Conservation (phyloP, 306 rosid genomes). For the Ormosia emarginata region DNA sequence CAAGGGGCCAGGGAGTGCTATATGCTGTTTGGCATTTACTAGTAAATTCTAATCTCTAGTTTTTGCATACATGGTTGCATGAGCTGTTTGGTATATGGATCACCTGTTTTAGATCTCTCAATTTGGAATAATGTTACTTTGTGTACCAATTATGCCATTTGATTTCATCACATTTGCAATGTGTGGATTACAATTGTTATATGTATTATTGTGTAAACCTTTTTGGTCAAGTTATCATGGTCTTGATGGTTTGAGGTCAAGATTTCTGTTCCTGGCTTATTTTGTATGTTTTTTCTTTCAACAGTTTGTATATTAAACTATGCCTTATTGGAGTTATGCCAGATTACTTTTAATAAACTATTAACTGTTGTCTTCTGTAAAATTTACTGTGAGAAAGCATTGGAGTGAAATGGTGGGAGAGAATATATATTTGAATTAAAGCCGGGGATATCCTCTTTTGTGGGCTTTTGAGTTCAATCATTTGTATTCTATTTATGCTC, state of each 20-base stretch:
- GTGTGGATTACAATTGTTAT: background rate
- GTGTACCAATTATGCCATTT: background rate
- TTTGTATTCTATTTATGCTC: constrained; percentile 6
- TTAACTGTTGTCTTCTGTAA: background rate
- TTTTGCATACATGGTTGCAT: background rate
- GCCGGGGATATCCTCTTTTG: background rate
- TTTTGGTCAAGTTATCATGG: background rate
- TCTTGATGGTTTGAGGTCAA: background rate
- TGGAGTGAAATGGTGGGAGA: background rate
- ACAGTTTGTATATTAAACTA: background rate
- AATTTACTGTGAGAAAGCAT: background rate
- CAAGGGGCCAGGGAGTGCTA: background rate
- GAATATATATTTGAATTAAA: constrained; percentile 5
- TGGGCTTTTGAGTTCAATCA: background rate
- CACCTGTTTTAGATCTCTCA: background rate
- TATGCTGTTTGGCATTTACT: background rate
- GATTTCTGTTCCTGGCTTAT: background rate
- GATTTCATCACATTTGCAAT: background rate
- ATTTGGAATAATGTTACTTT: background rate
- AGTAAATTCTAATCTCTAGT: background rate
- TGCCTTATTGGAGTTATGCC: background rate
- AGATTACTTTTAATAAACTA: background rate
- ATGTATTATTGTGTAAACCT: background rate
- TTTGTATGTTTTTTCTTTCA: background rate
- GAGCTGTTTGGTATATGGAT: background rate